Evolutionary conservation across 1,284 basidiomycete species (phyloP), one percentile per base, ranked within the genome.

Genomic region (Sporisorium graminicola): DNA sequence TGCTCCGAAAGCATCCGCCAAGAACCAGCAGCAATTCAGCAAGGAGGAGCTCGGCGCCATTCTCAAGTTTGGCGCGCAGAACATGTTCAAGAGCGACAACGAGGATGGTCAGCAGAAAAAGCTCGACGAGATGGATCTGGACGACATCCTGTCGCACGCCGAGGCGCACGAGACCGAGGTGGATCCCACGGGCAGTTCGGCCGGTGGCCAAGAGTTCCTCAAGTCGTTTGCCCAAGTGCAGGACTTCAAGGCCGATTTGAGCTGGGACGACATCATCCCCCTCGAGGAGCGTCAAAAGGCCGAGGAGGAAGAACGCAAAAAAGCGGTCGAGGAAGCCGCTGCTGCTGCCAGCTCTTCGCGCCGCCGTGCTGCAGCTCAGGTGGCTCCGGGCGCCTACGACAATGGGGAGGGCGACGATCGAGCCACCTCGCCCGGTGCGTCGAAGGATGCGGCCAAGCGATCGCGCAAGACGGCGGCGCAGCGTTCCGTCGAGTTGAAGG

Each of bases 181-280:
- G 12, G 86, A 86, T 18, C 85, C 83, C 6, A 86, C 44, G 90
- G 89, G 47, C 35, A 93, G 95, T 33, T 98, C 96, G 3, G 90
- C 98, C 18, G 97, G 97, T 87, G 96, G 97, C 65, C 94, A 98
- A 88, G 92, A 92, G 64, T 99, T 99, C 90, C 89, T 99, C 69
- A 91, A 95, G 42, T 92, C 94, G 82, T 97, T 99, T 85, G 95
- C 95, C 5, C 93, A 93, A 58, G 94, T 99, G 75, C 96, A 94
- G 86, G 97, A 99, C 86, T 92, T 99, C 84, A 98, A 98, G 89
- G 94, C 95, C 83, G 93, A 98, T 89, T 94, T 88, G 3, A 84
- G 81, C 84, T 99, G 97, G 97, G 97, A 99, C 85, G 97, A 99
- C 79, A 99, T 99, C 85, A 99, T 99, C 79, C 97, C 97, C 9